phyloP scores from a whole-genome alignment of 2,329 filamentous ascomycete species.

The Talaromyces sp. region DNA sequence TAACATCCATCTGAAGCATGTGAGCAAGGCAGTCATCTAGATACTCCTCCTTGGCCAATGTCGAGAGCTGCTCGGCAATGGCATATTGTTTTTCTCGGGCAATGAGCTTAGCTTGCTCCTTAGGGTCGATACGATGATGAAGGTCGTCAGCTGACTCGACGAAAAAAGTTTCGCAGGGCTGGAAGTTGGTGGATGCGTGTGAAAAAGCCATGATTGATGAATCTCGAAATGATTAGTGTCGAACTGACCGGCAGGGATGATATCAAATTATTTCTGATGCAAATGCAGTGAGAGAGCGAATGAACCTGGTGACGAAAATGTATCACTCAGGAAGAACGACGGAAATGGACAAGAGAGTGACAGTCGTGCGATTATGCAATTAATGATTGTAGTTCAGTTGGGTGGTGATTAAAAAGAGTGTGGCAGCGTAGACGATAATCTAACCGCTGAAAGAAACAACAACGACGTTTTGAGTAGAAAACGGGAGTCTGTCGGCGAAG shows the following conservation, averaged over 20 bases:
- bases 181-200: conserved; percentile 49
- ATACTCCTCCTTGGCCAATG: conserved; percentile 81
- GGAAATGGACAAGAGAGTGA: conserved; percentile 44
- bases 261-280: conserved; percentile 21
- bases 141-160: conserved; percentile 57
- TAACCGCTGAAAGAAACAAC: conserved; percentile 26
- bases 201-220: conserved; percentile 51
- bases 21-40: conserved; percentile 90
- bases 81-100: conserved; percentile 80
- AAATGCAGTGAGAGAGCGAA: conserved; percentile 35
- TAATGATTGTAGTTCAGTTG: conserved; percentile 56
- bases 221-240: conserved; percentile 9
- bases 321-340: conserved; percentile 34
- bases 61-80: conserved; percentile 83
- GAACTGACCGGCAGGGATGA: conserved; percentile 18
- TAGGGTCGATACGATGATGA: conserved; percentile 56
- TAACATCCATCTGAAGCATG: conserved; percentile 87
- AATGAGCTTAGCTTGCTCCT: conserved; percentile 72
- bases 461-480: conserved; percentile 11
- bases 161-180: conserved; percentile 65
- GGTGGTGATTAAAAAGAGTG: conserved; percentile 43
- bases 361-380: conserved; percentile 42
- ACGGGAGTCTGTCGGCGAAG: conserved; percentile 25
- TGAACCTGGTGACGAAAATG: conserved; percentile 36
- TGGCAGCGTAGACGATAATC: conserved; percentile 40